Base-by-base conservation (phyloP, 2,329 filamentous ascomycete species). In the Penicillium freii region DNA sequence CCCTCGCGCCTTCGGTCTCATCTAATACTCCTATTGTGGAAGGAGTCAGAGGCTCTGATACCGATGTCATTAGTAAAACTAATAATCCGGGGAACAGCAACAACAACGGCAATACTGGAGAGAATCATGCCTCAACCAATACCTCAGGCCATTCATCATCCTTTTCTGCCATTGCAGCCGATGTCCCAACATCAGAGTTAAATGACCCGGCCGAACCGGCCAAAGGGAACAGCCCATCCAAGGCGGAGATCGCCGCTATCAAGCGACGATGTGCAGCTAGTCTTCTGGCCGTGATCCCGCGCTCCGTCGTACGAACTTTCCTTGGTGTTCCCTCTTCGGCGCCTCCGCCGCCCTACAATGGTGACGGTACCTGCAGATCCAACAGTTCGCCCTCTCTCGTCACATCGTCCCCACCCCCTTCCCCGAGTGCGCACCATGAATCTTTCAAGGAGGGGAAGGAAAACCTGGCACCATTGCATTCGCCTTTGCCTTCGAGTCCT, bases 221-320 rank as follows among this genome's bases (percentile, higher is more conserved):
- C 39, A 57, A 65, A 48, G 45, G 45, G 27, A 40, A 49, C 57
- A 46, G 56, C 17, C 67, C 64, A 48, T 69, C 70, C 44, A 60
- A 56, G 46, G 50, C 70, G 58, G 70, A 75, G 60, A 68, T 73
- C 63, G 69, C 69, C 62, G 66, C 68, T 58, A 77, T 78, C 58
- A 79, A 75, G 70, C 75, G 74, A 65, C 68, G 71, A 68, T 80
- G 77, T 63, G 78, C 78, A 55, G 62, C 68, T 53, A 72, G 70
- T 51, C 71, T 81, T 48, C 65, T 79, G 43, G 73, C 71, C 31
- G 52, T 80, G 43, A 66, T 80, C 47, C 78, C 78, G 57, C 71
- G 71, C n/a, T 68, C 69, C 57, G 72, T 83, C 44, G 74, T 76
- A 54, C 69, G 69, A 61, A 69, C 61, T n/a, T 77, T 80, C 54